phyloP scores from a whole-genome alignment of 164 flowering plant genomes.

The Tetrastigma voinierianum region DNA sequence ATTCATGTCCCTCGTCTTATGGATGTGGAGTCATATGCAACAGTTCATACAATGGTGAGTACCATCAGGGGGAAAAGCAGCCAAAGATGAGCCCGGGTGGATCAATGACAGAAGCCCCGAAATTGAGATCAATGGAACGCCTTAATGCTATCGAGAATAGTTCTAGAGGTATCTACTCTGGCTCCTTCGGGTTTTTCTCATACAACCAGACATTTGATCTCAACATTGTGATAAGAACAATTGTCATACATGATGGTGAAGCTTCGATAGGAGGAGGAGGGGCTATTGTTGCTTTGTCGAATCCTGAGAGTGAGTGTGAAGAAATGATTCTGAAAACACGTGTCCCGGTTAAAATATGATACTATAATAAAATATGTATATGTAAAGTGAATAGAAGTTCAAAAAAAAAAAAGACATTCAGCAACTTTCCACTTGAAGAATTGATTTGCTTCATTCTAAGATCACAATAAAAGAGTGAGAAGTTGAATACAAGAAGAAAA shows the following conservation, averaged over 20 bases:
- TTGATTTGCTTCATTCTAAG: no score
- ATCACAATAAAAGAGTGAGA: no score
- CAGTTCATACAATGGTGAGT: constrained; percentile 95
- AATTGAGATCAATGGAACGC: constrained; percentile 90
- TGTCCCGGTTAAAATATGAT: no score
- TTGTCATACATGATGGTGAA: constrained; percentile 78
- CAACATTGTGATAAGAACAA: constrained; percentile 87
- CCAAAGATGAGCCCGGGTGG: constrained; percentile 68
- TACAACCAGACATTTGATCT: constrained; percentile 87
- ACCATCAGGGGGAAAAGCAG: constrained; percentile 76
- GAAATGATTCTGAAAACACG: constrained; percentile 85
- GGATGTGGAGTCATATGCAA: constrained; percentile 96
- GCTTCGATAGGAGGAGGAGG: constrained; percentile 98
- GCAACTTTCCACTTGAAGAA: no score
- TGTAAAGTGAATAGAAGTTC: no score
- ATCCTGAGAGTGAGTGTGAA: constrained; percentile 79
- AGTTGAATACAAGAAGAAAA: no score
- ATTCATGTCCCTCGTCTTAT: constrained; percentile 83
- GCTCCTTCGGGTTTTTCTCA: constrained; percentile 91
- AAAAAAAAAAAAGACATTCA: no score
- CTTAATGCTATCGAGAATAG: constrained; percentile 87
- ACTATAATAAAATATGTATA: no score
- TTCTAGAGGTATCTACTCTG: constrained; percentile 89
- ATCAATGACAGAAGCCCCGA: constrained; percentile 99
- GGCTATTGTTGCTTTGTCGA: constrained; percentile 87